A percentile compares a stretch with the other conserved stretches of the same genome.
Evolutionary conservation across 495 filamentous ascomycete genomes (phyloP).

Genomic region (Aspergillus ostianus): DNA sequence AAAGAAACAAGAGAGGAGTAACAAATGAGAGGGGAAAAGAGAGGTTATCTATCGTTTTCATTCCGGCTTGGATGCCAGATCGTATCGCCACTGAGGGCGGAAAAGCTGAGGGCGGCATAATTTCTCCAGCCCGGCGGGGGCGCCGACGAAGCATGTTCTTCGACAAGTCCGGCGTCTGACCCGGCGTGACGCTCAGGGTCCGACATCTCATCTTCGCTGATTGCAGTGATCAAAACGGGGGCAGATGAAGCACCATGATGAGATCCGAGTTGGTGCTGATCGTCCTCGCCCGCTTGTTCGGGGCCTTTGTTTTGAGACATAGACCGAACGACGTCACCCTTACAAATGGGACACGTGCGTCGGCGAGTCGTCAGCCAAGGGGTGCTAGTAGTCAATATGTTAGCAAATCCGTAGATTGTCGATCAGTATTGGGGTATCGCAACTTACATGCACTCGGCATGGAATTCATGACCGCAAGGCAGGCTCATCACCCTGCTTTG

Average conservation of each 20-base stretch:
- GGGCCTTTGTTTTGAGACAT: slow-evolving; percentile 45
- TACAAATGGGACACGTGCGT: slow-evolving; percentile 96
- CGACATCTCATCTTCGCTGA: slow-evolving; percentile 28
- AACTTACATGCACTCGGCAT: slow-evolving; percentile 97
- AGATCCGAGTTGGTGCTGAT: slow-evolving; percentile 14
- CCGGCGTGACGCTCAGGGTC: slow-evolving; percentile 43
- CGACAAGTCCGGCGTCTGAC: slow-evolving; percentile 39
- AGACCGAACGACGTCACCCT: slow-evolving; percentile 85
- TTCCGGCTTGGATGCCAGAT: slow-evolving; percentile 48
- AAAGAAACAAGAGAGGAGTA: slow-evolving; percentile 17
- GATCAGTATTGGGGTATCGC: slow-evolving; percentile 3
- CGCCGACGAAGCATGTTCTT: slow-evolving; percentile 37
- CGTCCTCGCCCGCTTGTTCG: slow-evolving; percentile 43
- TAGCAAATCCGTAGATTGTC: slow-evolving; percentile 12
- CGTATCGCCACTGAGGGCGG: slow-evolving; percentile 50
- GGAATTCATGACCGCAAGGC: slow-evolving; percentile 98
- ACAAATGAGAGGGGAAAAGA: slow-evolving; percentile 12
- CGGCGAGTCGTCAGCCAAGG: slow-evolving; percentile 97
- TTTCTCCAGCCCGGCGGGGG: slow-evolving; percentile 42
- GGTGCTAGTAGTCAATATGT: slow-evolving; percentile 57
- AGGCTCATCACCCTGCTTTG: slow-evolving; percentile 94
- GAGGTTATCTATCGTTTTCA: slow-evolving; percentile 42
- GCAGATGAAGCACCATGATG: slow-evolving; percentile 45
- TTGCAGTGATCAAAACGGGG: slow-evolving; percentile 41
- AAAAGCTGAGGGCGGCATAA: slow-evolving; percentile 45